Evolutionary conservation across 257 asterid genomes (phyloP), one percentile per base, ranked within the genome.

Genomic region (Solanum etuberosum): DNA sequence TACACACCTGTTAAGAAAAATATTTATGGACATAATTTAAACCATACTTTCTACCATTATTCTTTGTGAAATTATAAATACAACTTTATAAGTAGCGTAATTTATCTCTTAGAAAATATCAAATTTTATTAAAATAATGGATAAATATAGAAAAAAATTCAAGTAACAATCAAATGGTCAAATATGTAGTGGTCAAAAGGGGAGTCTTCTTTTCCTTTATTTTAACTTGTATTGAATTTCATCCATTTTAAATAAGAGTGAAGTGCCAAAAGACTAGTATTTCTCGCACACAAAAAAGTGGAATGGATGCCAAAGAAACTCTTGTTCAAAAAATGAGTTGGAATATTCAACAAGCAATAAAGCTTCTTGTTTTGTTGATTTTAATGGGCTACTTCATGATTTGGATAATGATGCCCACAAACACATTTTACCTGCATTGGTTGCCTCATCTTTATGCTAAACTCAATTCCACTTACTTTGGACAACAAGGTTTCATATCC

Each of bases 321-420:
- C 29, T 29, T 87, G 48, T 16, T 80, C 72, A 65, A 74, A 88
- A 71, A 54, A 71, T 86, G 65, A 90, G 48, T 74, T 74, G 57
- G 72, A 88, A 38, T 9, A 59, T 90, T 86, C 90, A 86, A 82
- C 68, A 86, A 63, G 91, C 85, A 21, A 86, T 93, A 84, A 91
- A 91, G 90, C 85, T 90, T 48, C 43, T 91, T 20, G 40, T 88
- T 78, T 67, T 88, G 40, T 80, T 91, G 8, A 87, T 91, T 11
- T 93, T 90, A 83, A 34, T 88, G 72, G 94, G 92, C 6, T 91
- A 92, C 88, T 73, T 88, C 32, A 87, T 90, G 92, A 88, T 92
- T 88, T 92, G 94, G 95, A 90, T 89, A 59, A 88, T 93, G 93
- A 93, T 92, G 95, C 95, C 95, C 61, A 92, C 94, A 86, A 87